Conservation (phyloP, 176 grass and related monocot genomes). For the Lolium perenne region DNA sequence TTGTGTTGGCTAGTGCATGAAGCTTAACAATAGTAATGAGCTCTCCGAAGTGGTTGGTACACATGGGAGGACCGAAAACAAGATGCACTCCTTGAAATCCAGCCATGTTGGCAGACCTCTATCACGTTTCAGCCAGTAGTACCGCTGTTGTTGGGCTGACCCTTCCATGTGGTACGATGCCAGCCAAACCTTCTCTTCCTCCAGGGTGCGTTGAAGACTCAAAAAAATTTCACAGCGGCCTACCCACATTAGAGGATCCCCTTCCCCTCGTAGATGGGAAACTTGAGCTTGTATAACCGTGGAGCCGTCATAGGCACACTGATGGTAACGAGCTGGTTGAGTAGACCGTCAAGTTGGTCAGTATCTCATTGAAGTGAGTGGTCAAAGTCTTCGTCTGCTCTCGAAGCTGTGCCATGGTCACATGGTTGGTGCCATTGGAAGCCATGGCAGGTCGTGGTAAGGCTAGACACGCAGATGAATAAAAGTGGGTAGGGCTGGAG, state of each 20-base stretch:
- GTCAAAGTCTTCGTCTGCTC: conserved; percentile 15
- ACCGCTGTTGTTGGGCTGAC: not conserved
- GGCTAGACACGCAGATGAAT: not conserved
- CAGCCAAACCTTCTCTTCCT: not conserved
- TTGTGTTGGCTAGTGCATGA: no score
- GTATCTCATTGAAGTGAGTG: conserved; percentile 13
- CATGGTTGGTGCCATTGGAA: not conserved
- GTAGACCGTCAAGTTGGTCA: conserved; percentile 13
- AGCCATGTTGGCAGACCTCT: not conserved
- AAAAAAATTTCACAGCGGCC: not conserved
- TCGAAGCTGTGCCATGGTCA: not conserved
- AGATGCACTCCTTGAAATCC: not conserved
- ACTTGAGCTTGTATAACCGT: not conserved
- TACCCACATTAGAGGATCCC: not conserved
- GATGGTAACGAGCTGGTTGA: conserved; percentile 4
- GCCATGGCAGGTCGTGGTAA: not conserved
- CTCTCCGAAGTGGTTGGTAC: not conserved
- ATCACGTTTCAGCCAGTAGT: not conserved
- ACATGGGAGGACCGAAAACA: not conserved
- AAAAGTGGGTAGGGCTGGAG: not conserved
- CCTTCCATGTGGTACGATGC: conserved; percentile 1
- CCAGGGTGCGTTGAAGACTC: not conserved
- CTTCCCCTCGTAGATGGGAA: not conserved
- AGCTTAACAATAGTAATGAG: not conserved
- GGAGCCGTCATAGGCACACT: not conserved